Conservation (phyloP, 2,329 filamentous ascomycete species). For the Meredithiella fracta region DNA sequence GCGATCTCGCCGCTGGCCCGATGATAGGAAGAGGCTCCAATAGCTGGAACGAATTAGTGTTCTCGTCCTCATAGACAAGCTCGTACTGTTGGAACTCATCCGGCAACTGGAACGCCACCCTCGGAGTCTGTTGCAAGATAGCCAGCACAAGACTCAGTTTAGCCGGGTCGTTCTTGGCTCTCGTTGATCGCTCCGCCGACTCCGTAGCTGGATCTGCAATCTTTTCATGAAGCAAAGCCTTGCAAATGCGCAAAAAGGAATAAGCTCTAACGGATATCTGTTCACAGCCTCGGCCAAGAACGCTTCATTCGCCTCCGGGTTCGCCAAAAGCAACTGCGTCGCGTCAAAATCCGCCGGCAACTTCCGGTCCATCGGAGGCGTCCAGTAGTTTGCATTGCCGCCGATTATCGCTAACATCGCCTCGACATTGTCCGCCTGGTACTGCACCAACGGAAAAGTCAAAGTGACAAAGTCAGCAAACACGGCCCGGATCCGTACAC, state of each 20-base stretch:
- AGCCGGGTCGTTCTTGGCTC: slow-evolving; percentile 1
- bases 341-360: slow-evolving; percentile 19
- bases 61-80: slow-evolving; percentile 70
- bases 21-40: slow-evolving; percentile 49
- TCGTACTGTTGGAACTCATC: slow-evolving; percentile 56
- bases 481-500: slow-evolving; percentile 43
- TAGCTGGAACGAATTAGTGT: slow-evolving; percentile 61
- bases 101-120: slow-evolving; percentile 64
- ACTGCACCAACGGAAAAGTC: slow-evolving; percentile 50
- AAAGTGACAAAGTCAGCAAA: slow-evolving; percentile 57
- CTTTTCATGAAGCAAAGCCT: slow-evolving; percentile 21
- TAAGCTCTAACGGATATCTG: slow-evolving; percentile 25
- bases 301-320: slow-evolving; percentile 34
- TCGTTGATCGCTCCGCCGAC: background rate
- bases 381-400: slow-evolving; percentile 19
- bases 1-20: slow-evolving; percentile 16
- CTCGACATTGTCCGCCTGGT: slow-evolving; percentile 53
- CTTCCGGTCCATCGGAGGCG: background rate
- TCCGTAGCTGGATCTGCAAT: background rate
- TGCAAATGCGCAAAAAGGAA: slow-evolving; percentile 22
- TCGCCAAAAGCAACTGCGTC: slow-evolving; percentile 30
- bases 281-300: slow-evolving; percentile 15
- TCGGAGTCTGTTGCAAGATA: slow-evolving; percentile 52
- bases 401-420: slow-evolving; percentile 48
- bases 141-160: slow-evolving; percentile 31